Evolutionary conservation across 495 filamentous ascomycete genomes (phyloP), one percentile per base, ranked within the genome.

Genomic region (Aspergillus ellipticus): DNA sequence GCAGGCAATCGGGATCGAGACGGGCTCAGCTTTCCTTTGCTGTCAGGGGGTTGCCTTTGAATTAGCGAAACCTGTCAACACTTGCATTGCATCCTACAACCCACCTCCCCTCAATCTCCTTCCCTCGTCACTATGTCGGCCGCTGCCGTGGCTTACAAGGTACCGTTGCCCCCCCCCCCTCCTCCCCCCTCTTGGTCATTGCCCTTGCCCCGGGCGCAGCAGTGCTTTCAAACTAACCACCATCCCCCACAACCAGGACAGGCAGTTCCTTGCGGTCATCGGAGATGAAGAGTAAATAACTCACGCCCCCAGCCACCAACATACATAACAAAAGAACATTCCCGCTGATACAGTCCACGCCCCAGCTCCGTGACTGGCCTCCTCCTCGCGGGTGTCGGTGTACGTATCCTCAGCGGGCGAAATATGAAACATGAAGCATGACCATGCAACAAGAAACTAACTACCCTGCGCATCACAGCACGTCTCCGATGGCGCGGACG

Each of bases 241-340:
- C n/a, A 22, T 10, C 29, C 31, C 4, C n/a, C 42, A 50, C 43
- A 51, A 39, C 56, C 51, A 96, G 76, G 90, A 97, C 74, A 83
- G 95, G 60, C 88, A 97, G 71, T 96, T 99, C 75, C 83, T 97
- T 49, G 95, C 94, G 47, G 92, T 97, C 26, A 97, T 99, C 64
- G 93, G 92, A 33, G 95, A 99, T 74, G 94, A 97, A 85, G 76
- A 79, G 94, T 95, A 69, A 51, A 47, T 55, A n/a, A n/a, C n/a
- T n/a, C n/a, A n/a, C n/a, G n/a, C n/a, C n/a, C n/a, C n/a, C n/a
- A n/a, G n/a, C 48, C 49, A 37, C 31, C 33, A 8, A 47, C 29
- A 24, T 26, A 19, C 29, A 53, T 22, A 31, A 4, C 3, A 26
- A 31, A 17, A 10, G 11, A 39, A 33, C 3, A 29, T 6, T 11